A percentile compares a stretch with the other conserved stretches of the same genome.
Evolutionary conservation across 805 yeast species (phyloP).

Genomic region (Helenozyma rhizophorensis): DNA sequence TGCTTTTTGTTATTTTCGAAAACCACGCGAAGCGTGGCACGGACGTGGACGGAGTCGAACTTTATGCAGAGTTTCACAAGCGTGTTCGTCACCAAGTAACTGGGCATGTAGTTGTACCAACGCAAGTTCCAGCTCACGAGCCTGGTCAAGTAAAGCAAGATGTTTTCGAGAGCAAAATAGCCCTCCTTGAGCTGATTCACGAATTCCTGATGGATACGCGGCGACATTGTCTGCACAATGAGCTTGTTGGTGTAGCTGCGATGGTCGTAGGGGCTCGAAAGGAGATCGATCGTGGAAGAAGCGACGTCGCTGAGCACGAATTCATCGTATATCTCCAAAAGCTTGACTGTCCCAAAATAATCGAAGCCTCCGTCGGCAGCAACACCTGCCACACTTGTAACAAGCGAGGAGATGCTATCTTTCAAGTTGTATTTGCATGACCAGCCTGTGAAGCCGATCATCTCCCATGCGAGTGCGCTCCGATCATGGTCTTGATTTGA

Average conservation of each 20-base stretch:
- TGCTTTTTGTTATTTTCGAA: slow-evolving; percentile 16
- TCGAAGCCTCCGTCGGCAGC: slow-evolving; percentile 58
- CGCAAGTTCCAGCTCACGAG: slow-evolving; percentile 59
- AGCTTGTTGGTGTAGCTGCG: slow-evolving; percentile 29
- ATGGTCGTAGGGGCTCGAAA: slow-evolving; percentile 24
- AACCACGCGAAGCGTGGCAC: slow-evolving; percentile 36
- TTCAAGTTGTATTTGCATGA: slow-evolving; percentile 34
- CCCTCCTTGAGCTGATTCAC: slow-evolving; percentile 22
- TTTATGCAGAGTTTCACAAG: slow-evolving; percentile 39
- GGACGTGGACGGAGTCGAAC: slow-evolving; percentile 39
- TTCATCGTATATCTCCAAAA: slow-evolving; percentile 46
- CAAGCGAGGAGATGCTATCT: slow-evolving; percentile 33
- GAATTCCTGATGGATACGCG: slow-evolving; percentile 19
- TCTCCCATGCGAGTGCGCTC: slow-evolving; percentile 71
- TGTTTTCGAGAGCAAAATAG: slow-evolving; percentile 29
- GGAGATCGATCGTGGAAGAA: slow-evolving; percentile 29
- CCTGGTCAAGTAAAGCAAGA: slow-evolving; percentile 38
- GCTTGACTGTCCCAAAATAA: slow-evolving; percentile 48
- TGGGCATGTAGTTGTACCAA: slow-evolving; percentile 57
- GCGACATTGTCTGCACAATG: slow-evolving; percentile 21
- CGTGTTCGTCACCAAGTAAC: slow-evolving; percentile 36
- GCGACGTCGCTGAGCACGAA: slow-evolving; percentile 32
- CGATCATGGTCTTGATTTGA: slow-evolving; percentile 32
- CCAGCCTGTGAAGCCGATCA: slow-evolving; percentile 49
- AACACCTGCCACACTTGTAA: slow-evolving; percentile 45